Evolutionary conservation across 495 filamentous ascomycete genomes (phyloP), one percentile per base, ranked within the genome.

Genomic region (Penicillium daleae): DNA sequence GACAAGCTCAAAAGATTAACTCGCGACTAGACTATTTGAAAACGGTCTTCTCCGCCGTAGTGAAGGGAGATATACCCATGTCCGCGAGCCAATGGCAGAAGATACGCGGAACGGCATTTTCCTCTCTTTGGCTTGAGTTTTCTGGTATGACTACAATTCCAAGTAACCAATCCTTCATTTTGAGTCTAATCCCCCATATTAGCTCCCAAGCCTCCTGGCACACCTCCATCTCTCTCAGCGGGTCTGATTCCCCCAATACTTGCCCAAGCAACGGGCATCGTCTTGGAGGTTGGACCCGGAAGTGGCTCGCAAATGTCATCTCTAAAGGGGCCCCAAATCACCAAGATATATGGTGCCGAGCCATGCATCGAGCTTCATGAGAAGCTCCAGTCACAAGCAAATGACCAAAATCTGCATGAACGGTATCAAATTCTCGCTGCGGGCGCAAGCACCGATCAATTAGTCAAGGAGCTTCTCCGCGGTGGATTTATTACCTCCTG

Each of bases 51-150:
- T 31, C 29, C 3, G 26, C 49, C 8, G n/a, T 31, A 8, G 24
- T 2, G n/a, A 52, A 31, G 10, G 49, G 49, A 29, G 49, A 52
- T 52, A 27, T 52, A 19, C 49, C 49, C 29, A 19, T 52, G 15
- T 52, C 49, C 2, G 49, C 26, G 4, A 52, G 26, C 15, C 49
- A 52, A 52, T 52, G 49, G 49, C 49, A 52, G 26, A 29, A 52
- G 29, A 52, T 52, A 17, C 13, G 49, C 1, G 49, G 26, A 52
- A 31, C 49, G 2, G 49, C 49, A 52, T 52, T 52, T 26, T 52
- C 49, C 8, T 52, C 49, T 2, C 49, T 52, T 32, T 52, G 49
- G 49, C 49, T 52, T 27, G 49, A 52, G 31, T 52, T 52, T 52
- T 52, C 49, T 19, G 49, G 49, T 52, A 52, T 10, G 49, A n/a